phyloP scores from a whole-genome alignment of 2,329 filamentous ascomycete species.

The Cladophialophora chaetospira region DNA sequence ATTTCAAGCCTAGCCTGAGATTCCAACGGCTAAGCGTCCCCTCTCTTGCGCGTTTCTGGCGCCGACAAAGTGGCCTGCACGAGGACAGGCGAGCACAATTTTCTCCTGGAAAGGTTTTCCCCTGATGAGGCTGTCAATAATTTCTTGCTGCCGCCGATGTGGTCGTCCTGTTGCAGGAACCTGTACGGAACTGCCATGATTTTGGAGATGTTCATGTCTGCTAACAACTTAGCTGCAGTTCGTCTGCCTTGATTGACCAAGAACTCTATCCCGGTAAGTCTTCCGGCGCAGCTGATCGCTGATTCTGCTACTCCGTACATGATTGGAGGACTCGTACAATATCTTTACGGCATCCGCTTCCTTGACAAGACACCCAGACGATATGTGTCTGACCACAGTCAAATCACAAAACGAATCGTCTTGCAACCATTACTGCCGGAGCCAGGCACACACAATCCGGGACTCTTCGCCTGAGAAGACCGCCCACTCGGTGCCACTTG shows the following conservation, averaged over 20 bases:
- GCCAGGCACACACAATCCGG: background rate
- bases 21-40: conserved; percentile 6
- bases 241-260: background rate
- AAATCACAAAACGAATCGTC: conserved; percentile 8
- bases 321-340: conserved; percentile 10
- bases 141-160: too few species aligned
- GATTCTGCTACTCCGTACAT: conserved; percentile 4
- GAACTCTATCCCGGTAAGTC: background rate
- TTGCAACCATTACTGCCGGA: background rate
- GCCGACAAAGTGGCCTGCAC: background rate
- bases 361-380: background rate
- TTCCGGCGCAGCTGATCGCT: background rate
- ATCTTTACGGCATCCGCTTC: conserved; percentile 6
- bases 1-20: conserved; percentile 5
- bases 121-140: background rate
- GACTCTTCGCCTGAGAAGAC: background rate
- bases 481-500: too few species aligned
- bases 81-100: background rate
- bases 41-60: conserved; percentile 5
- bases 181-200: background rate
- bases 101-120: background rate
- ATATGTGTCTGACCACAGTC: conserved; percentile 11
- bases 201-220: background rate
- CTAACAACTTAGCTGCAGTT: conserved; percentile 2
- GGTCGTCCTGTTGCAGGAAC: background rate